Base-by-base conservation (phyloP, 306 rosid species). In the Nissolia schottii region DNA sequence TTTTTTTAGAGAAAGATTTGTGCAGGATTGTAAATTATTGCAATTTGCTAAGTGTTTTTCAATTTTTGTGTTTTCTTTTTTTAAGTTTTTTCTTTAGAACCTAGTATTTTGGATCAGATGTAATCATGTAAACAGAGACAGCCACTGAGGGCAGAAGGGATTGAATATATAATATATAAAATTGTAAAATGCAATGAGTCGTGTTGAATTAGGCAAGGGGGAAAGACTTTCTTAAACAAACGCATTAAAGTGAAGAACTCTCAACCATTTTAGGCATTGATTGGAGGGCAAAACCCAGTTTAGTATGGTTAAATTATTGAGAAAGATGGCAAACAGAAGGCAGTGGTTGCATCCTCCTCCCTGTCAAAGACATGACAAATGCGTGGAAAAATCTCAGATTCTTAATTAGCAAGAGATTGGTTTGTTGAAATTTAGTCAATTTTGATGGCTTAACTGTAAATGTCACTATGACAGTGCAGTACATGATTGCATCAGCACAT, bases 341-440 rank as follows among this genome's bases (percentile, higher is more conserved):
- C 14, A 40, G 0, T 23, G 64, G 10, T 25, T 15, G 49, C 5
- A 45, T 18, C 20, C 57, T 51, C 5, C 13, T 37, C 57, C 50
- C 43, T 67, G 16, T 32, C n/a, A n/a, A 14, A 1, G 48, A 49
- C 11, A 11, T 28, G 2, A 8, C 60, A 15, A 20, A 53, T 20
- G 13, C 14, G 3, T 2, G 43, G 48, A 75, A 64, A 56, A 27
- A 51, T 70, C 62, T 27, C 35, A 28, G 0, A 22, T 10, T 53
- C 61, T 75, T 62, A 6, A 28, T 25, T 18, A 46, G 20, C 46
- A 7, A 29, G 18, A 34, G 24, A 56, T 34, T 45, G 49, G 29
- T 46, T 67, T 55, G 31, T 51, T 19, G 20, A 65, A n/a, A 43
- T 46, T 76, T 29, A 24, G 70, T 75, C 76, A 77, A 77, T 16